Evolutionary conservation across 257 asterid species (phyloP), one percentile per base, ranked within the genome.

Genomic region (Primulina huaijiensis): DNA sequence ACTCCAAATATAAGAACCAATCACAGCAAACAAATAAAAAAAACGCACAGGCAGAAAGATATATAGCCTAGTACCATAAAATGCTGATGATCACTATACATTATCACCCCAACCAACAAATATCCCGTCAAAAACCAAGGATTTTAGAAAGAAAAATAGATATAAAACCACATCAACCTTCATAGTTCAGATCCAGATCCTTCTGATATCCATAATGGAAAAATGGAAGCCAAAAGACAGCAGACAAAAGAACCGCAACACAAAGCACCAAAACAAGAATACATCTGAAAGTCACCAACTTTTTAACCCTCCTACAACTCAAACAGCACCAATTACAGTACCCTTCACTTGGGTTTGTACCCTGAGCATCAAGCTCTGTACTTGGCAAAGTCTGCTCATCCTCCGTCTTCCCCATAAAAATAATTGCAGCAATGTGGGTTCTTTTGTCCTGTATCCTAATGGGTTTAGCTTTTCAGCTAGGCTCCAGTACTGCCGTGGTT

Each of bases 151-250:
- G 1, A 63, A n/a, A 14, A 7, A 63, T 23, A 63, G 7, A 35
- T 16, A 34, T 6, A 38, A 35, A 34, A n/a, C 8, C 40, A 46
- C 19, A 62, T 30, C n/a, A 8, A 63, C 68, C 68, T 63, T 19
- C 30, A 63, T 33, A 76, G 50, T 83, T 78, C 68, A 83, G 88
- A 78, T 80, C 88, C 79, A 73, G 78, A 78, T 69, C 84, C 77
- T 77, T 73, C 20, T 70, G 75, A 78, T 83, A 78, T 78, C 83
- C 80, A 38, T 0, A 46, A 60, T 76, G 82, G 70, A 80, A 78
- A 76, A 80, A 70, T 61, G 88, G 88, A 66, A 83, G 69, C 81
- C 78, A 78, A 74, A 83, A 83, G n/a, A 78, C 7, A 76, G 83
- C 85, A 57, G 84, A 76, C 8, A 81, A 68, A 16, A 81, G 71